These are phyloP conservation scores for Aspergillus luchuensis DNA, from an alignment of 2,329 filamentous ascomycete species.

Conservation along the genomic window DNA sequence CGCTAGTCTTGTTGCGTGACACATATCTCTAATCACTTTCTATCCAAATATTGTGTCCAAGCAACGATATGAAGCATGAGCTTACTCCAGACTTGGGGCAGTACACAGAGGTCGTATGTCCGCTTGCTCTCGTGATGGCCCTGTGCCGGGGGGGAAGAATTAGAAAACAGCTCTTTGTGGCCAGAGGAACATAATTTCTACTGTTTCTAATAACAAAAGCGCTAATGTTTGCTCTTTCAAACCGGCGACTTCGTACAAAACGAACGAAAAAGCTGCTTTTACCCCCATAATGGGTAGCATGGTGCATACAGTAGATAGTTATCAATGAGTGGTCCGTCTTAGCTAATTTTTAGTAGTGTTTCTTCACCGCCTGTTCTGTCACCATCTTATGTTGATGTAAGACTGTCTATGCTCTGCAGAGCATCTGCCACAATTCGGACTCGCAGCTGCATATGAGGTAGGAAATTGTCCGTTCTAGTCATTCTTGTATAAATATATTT, in stretches of 20 bases:
- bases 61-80: background rate
- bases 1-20: background rate
- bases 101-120: background rate
- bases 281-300: too few species aligned
- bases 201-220: background rate
- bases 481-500: background rate
- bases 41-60: background rate
- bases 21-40: slow-evolving; percentile 4
- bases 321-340: background rate
- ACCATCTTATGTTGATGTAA: background rate
- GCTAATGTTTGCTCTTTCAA: background rate
- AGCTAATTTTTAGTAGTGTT: background rate
- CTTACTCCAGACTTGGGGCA: background rate
- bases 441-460: background rate
- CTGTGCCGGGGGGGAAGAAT: too few species aligned
- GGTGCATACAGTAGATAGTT: too few species aligned
- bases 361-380: slow-evolving; percentile 12
- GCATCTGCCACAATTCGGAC: background rate
- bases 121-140: background rate
- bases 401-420: background rate
- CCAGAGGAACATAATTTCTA: slow-evolving; percentile 8
- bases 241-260: background rate
- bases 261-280: too few species aligned
- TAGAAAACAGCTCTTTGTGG: background rate
- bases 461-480: background rate